Evolutionary conservation across 2,329 filamentous ascomycete species (phyloP).

Genomic region (Trichophyton schoenleinii): DNA sequence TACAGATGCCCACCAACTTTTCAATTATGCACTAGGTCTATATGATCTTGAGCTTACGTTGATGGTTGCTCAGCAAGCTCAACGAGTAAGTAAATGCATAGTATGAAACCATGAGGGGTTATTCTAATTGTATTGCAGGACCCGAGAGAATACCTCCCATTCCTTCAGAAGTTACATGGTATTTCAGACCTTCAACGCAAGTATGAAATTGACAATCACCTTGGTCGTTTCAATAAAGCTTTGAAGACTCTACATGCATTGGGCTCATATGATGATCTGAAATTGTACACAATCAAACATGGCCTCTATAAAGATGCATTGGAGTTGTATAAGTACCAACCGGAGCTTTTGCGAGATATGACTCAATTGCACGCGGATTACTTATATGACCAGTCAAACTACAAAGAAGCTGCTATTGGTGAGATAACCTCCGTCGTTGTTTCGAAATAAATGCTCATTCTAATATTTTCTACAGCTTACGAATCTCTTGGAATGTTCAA

Average conservation of each 20-base stretch:
- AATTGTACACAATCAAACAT: conserved; percentile 66
- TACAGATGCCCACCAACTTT: conserved; percentile 81
- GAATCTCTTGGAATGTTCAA: conserved; percentile 67
- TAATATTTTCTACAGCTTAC: conserved; percentile 44
- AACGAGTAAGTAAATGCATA: conserved; percentile 44
- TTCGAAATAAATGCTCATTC: not conserved
- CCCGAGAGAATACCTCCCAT: conserved; percentile 87
- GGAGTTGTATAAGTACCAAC: conserved; percentile 71
- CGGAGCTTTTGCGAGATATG: conserved; percentile 51
- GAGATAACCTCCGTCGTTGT: conserved; percentile 10
- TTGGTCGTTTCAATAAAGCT: conserved; percentile 65
- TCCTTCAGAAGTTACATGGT: conserved; percentile 74
- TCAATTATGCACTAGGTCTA: conserved; percentile 76
- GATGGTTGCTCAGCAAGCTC: conserved; percentile 85
- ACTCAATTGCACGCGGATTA: conserved; percentile 68
- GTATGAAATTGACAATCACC: conserved; percentile 80
- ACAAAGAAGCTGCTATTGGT: conserved; percentile 70
- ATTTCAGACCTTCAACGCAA: conserved; percentile 57
- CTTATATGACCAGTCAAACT: conserved; percentile 60
- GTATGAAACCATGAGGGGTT: not conserved
- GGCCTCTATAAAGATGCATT: conserved; percentile 66
- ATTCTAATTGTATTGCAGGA: conserved; percentile 38
- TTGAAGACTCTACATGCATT: conserved; percentile 62
- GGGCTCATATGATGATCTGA: conserved; percentile 63
- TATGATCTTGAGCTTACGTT: conserved; percentile 86